Base-by-base conservation (phyloP, 176 grass and related monocot genomes). In the Carex pumila region DNA sequence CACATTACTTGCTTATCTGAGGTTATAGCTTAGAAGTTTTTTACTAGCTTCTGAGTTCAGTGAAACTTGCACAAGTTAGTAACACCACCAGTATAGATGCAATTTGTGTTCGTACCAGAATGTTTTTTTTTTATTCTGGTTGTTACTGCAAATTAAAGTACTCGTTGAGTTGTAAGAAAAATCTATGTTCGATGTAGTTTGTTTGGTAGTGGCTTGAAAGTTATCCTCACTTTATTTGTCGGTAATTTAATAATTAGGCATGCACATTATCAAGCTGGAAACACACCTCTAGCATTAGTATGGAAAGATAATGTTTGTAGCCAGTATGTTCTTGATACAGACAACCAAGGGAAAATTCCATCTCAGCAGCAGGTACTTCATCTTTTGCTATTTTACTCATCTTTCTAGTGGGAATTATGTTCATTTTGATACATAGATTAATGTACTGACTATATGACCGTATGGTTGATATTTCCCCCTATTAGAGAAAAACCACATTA, bases 251-350 rank as follows among this genome's bases (percentile, higher is more conserved):
- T 90, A 78, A 43, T 36, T 79, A 98, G 95, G 59, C 91, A 98
- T 89, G 92, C 92, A 72, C 92, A 94, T 79, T 95, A 95, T 85
- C 85, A 95, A 93, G 86, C 91, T 77, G 95, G 95, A 37, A 98
- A 89, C 66, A 98, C 95, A 66, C 95, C 95, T 54, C 89, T 98
- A 87, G 77, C 88, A 8, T 53, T 98, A 39, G 91, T 86, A 67
- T 98, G 95, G 92, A 98, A 98, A 88, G 95, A 98, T 79, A 82
- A 81, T 11, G 21, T 61, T 31, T 98, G 92, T 60, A 95, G 95
- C 85, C 91, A 93, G 41, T 98, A 95, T 78, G 85, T 98, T 76
- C 83, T 98, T 83, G 95, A 98, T 68, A 98, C 95, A 2, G 89
- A 98, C 53, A 89, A 85, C 15, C 88, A 94, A 77, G 95, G 95